Evolutionary conservation across 345 rosid genomes (phyloP).

Genomic region (Hirschfeldia incana): DNA sequence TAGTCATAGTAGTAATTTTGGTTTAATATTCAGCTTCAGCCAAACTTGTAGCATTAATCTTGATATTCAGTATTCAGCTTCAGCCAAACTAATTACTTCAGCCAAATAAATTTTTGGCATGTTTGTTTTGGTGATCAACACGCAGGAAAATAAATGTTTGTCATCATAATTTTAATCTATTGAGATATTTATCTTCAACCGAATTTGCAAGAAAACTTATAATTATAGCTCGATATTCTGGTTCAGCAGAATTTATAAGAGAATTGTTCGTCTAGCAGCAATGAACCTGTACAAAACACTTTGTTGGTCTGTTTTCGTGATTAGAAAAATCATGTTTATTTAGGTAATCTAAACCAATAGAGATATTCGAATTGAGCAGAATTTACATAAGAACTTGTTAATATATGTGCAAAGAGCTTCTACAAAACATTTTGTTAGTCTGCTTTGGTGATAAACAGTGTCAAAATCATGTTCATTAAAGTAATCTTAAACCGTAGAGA

Average conservation of each 20-base stretch:
- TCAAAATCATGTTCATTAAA: no score
- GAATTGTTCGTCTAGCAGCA: not conserved
- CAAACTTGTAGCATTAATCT: not conserved
- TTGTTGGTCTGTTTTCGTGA: not conserved
- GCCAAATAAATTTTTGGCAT: not conserved
- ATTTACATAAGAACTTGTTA: no score
- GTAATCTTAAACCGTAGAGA: no score
- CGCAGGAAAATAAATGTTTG: not conserved
- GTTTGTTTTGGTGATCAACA: not conserved
- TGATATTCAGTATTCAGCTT: not conserved
- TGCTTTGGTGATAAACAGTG: not conserved
- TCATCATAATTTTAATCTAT: not conserved
- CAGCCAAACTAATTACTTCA: not conserved
- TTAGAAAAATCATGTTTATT: no score
- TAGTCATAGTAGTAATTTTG: not conserved
- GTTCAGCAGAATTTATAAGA: not conserved
- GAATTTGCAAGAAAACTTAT: not conserved
- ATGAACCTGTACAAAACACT: not conserved
- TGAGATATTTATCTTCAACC: not conserved
- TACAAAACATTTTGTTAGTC: not conserved
- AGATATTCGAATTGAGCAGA: not conserved
- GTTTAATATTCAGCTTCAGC: not conserved
- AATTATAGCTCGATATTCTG: not conserved
- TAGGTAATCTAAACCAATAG: no score
- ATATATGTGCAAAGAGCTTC: no score